A percentile compares a stretch with the other conserved stretches of the same genome.
These are phyloP conservation scores for Discostella stelligera DNA, from an alignment of 352 stramenopile species.

Conservation along the genomic window DNA sequence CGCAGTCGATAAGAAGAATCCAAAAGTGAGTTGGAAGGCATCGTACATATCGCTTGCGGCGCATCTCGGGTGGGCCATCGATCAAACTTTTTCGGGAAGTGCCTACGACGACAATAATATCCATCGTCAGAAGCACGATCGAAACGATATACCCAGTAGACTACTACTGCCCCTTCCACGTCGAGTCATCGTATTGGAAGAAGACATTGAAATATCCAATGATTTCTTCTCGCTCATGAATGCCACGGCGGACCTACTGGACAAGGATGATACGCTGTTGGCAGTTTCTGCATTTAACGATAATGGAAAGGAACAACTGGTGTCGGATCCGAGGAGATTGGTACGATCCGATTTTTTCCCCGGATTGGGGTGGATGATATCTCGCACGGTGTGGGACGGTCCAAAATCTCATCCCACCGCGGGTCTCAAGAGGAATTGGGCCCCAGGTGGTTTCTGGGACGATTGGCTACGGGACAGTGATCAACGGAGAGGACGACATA, in stretches of 20 bases:
- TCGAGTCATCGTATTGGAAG: slow-evolving; percentile 86
- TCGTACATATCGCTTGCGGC: slow-evolving; percentile 80
- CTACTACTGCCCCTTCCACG: slow-evolving; percentile 19
- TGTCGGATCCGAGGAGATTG: slow-evolving; percentile 60
- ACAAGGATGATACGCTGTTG: slow-evolving; percentile 73
- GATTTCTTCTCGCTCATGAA: slow-evolving; percentile 89
- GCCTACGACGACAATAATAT: slow-evolving; percentile 8
- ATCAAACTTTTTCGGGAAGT: slow-evolving; percentile 61
- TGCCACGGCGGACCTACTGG: slow-evolving; percentile 79
- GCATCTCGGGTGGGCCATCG: slow-evolving; percentile 84
- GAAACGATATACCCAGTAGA: slow-evolving; percentile 7
- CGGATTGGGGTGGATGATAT: slow-evolving; percentile 89
- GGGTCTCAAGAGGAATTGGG: slow-evolving; percentile 58
- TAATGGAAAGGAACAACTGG: slow-evolving; percentile 75
- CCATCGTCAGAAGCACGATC: slow-evolving; percentile 15
- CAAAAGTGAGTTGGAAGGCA: slow-evolving; percentile 20
- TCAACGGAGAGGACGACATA: slow-evolving; percentile 72
- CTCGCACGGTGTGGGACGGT: slow-evolving; percentile 70
- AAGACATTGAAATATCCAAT: slow-evolving; percentile 84
- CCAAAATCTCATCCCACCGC: slow-evolving; percentile 38
- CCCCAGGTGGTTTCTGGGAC: slow-evolving; percentile 85
- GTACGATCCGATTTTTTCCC: slow-evolving; percentile 87
- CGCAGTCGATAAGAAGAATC: slow-evolving; percentile 4
- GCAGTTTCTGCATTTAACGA: slow-evolving; percentile 86
- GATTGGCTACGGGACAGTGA: slow-evolving; percentile 85